Evolutionary conservation across 2,329 filamentous ascomycete genomes (phyloP).

Genomic region (Claviceps sp.): DNA sequence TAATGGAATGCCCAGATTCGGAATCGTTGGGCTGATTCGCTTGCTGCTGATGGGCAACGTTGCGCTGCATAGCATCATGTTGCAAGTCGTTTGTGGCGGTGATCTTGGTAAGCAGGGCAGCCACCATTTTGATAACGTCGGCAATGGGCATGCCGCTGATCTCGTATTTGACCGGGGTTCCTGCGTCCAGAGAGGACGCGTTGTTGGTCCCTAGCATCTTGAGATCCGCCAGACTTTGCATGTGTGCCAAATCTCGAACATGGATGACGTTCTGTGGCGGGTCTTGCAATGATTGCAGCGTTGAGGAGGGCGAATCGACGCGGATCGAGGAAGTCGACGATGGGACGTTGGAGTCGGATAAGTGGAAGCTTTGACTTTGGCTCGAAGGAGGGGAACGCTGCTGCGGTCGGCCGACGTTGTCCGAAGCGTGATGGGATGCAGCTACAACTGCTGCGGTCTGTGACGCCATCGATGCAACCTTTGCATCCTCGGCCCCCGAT

Average conservation of each 20-base stretch:
- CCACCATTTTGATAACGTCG: slow-evolving; percentile 98
- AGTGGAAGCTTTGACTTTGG: slow-evolving; percentile 18
- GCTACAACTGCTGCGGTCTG: slow-evolving; percentile 17
- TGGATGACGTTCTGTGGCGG: slow-evolving; percentile 47
- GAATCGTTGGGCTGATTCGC: slow-evolving; percentile 32
- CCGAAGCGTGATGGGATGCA: slow-evolving; percentile 6
- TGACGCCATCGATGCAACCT: slow-evolving; percentile 36
- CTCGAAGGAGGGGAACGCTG: slow-evolving; percentile 25
- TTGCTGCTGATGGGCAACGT: slow-evolving; percentile 44
- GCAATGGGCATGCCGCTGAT: slow-evolving; percentile 95
- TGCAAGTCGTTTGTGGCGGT: slow-evolving; percentile 92
- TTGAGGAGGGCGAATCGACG: background rate
- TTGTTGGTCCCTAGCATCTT: slow-evolving; percentile 47
- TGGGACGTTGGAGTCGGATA: slow-evolving; percentile 11
- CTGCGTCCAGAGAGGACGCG: slow-evolving; percentile 32
- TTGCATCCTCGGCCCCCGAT: slow-evolving; percentile 27
- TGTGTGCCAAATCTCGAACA: slow-evolving; percentile 79
- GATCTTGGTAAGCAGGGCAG: slow-evolving; percentile 89
- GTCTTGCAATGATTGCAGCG: slow-evolving; percentile 10
- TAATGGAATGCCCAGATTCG: slow-evolving; percentile 41
- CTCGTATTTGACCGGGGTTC: slow-evolving; percentile 60
- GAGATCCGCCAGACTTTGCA: slow-evolving; percentile 74
- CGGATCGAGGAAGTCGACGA: slow-evolving; percentile 1
- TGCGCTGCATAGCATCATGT: slow-evolving; percentile 78
- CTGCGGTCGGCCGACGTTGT: slow-evolving; percentile 11